phyloP scores from a whole-genome alignment of 345 rosid genomes.

The Cardiospermum halicacabum region DNA sequence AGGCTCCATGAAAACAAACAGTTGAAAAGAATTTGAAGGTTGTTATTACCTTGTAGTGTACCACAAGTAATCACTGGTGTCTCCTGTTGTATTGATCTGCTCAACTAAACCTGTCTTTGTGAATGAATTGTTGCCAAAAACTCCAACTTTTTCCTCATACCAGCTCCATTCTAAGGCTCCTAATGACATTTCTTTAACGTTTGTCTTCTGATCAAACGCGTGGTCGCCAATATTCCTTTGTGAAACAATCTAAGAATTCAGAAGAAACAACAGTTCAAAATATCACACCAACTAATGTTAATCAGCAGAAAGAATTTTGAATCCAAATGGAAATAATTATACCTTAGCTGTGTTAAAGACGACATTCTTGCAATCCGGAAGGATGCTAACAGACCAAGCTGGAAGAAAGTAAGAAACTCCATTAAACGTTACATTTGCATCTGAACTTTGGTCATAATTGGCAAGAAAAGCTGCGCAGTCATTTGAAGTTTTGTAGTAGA shows the following conservation, averaged over 20 bases:
- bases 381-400: slow-evolving; percentile 75
- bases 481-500: slow-evolving; percentile 46
- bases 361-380: slow-evolving; percentile 58
- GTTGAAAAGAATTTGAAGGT: neutral
- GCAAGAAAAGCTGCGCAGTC: slow-evolving; percentile 64
- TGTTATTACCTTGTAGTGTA: slow-evolving; percentile 48
- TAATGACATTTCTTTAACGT: slow-evolving; percentile 16
- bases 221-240: slow-evolving; percentile 41
- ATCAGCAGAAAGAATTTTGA: neutral
- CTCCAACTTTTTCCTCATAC: slow-evolving; percentile 48
- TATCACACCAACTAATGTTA: neutral
- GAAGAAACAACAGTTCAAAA: neutral
- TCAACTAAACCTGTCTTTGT: slow-evolving; percentile 37
- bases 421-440: slow-evolving; percentile 45
- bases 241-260: slow-evolving; percentile 40
- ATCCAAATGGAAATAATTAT: neutral
- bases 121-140: slow-evolving; percentile 46
- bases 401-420: slow-evolving; percentile 50
- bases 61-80: slow-evolving; percentile 54
- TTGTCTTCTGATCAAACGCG: slow-evolving; percentile 19
- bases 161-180: slow-evolving; percentile 42
- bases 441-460: slow-evolving; percentile 36
- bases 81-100: slow-evolving; percentile 60
- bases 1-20: neutral
- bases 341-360: slow-evolving; percentile 64